A percentile compares a stretch with the other conserved stretches of the same genome.
These are phyloP conservation scores for Auricularia cornea DNA, from an alignment of 768 basidiomycete species.

Conservation along the genomic window DNA sequence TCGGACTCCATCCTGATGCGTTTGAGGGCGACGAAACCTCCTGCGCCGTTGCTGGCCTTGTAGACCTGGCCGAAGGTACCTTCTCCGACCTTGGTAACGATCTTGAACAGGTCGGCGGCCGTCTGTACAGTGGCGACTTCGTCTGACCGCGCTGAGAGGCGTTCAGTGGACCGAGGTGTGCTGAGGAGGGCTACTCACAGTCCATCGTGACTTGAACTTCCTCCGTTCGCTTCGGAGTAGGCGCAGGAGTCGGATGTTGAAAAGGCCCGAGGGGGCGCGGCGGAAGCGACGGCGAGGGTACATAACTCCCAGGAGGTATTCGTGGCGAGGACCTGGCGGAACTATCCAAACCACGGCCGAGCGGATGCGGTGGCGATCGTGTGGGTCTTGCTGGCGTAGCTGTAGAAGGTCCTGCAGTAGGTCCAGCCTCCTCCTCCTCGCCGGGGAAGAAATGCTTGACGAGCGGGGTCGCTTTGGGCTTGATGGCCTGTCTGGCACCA, in stretches of 20 bases:
- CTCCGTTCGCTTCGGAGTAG: background rate
- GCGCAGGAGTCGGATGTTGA: background rate
- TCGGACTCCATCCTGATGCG: slow-evolving; percentile 97
- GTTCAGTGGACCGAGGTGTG: too few relatives aligned
- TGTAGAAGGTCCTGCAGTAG: too few relatives aligned
- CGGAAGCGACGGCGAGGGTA: slow-evolving; percentile 11
- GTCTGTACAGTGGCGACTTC: background rate
- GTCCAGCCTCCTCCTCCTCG: slow-evolving; percentile 79
- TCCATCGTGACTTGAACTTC: background rate
- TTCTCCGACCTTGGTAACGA: slow-evolving; percentile 91
- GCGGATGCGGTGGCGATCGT: too few relatives aligned
- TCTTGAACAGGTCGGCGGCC: slow-evolving; percentile 61
- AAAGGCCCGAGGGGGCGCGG: background rate
- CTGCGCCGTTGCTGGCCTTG: slow-evolving; percentile 85
- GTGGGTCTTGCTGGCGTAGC: too few relatives aligned
- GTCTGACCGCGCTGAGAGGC: background rate
- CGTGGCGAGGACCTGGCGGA: too few relatives aligned
- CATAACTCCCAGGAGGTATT: background rate
- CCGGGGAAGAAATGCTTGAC: slow-evolving; percentile 77
- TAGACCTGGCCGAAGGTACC: slow-evolving; percentile 98
- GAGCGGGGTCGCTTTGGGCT: background rate
- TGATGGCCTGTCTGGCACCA: background rate
- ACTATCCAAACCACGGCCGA: too few relatives aligned
- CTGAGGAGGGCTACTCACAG: background rate
- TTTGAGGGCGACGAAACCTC: slow-evolving; percentile 80